Evolutionary conservation across 2,329 filamentous ascomycete species (phyloP).

Genomic region (Aspergillus neoniger): DNA sequence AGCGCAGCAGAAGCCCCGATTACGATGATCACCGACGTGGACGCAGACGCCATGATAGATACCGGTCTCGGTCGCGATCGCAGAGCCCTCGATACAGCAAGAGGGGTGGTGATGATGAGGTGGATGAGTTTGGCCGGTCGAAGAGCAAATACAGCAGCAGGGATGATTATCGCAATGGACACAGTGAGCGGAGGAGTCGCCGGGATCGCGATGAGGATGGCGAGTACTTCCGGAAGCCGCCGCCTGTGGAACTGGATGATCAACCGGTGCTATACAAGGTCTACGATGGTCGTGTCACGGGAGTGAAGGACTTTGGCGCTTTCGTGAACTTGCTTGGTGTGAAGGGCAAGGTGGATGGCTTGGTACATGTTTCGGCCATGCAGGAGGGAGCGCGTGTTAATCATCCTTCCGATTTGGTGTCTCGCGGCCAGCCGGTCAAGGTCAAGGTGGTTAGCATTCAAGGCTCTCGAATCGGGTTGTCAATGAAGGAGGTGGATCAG

Average conservation of each 20-base stretch:
- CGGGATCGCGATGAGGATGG: conserved; percentile 48
- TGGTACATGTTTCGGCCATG: conserved; percentile 92
- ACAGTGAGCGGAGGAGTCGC: conserved; percentile 46
- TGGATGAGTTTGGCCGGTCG: conserved; percentile 61
- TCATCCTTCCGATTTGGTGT: conserved; percentile 84
- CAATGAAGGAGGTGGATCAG: conserved; percentile 98
- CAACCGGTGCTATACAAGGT: conserved; percentile 79
- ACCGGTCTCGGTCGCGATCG: conserved; percentile 56
- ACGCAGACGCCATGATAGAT: conserved; percentile 44
- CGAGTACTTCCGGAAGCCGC: conserved; percentile 65
- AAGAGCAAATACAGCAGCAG: conserved; percentile 42
- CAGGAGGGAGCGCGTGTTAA: conserved; percentile 82
- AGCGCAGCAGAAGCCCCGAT: conserved; percentile 57
- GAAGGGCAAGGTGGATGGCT: conserved; percentile 82
- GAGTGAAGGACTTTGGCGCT: conserved; percentile 91
- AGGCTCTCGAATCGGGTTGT: conserved; percentile 76
- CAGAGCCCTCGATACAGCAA: conserved; percentile 45
- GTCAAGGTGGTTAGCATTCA: conserved; percentile 92
- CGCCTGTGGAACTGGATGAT: conserved; percentile 77
- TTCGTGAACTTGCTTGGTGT: conserved; percentile 93
- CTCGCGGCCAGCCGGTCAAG: conserved; percentile 79
- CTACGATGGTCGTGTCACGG: conserved; percentile 86
- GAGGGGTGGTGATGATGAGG: conserved; percentile 52
- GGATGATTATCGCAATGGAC: conserved; percentile 44
- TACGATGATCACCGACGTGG: conserved; percentile 52